Evolutionary conservation across 139 green algal species (phyloP), one percentile per base, ranked within the genome.

Genomic region (Haematococcus lacustris): DNA sequence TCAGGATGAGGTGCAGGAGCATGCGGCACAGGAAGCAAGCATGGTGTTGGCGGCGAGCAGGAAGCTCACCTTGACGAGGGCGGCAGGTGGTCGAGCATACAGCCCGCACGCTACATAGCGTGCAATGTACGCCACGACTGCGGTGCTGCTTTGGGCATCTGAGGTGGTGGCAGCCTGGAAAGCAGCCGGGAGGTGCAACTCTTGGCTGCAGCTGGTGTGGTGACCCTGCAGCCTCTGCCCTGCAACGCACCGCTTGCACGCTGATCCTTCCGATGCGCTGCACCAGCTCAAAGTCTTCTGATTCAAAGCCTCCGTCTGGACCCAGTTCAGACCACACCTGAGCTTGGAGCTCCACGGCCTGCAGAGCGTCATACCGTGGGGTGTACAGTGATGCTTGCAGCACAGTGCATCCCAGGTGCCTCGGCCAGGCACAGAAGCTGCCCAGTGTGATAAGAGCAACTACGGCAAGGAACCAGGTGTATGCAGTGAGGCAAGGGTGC

Each of bases 71-170:
- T 82, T 91, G 17, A 89, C 59, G 26, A 91, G 66, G 2, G 80
- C 82, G 2, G 75, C 51, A 13, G 87, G 78, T 17, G 87, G 79
- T 13, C 85, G 71, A 57, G 88, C 71, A 73, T 89, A 90, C 21
- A 87, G 81, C 68, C 89, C 72, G 28, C 88, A 81, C 38, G 76
- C 82, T 47, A 79, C 78, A 68, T 85, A 92, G 38, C 53, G 63
- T 0, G 79, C 88, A 0, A 75, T 80, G 68, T 88, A 92, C 43
- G 86, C 88, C 32, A 92, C 88, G 38, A 92, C 86, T 3, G 88
- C 88, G 6, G 83, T 86, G 66, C 73, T 59, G 5, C 71, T 61
- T 61, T 71, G 34, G 21, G 23, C 34, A n/a, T n/a, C 35, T 32
- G 41, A 21, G 43, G 59, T 30, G 69, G 60, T 68, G 41, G 65